Percentiles rank a stretch among this genome's conserved stretches.
Evolutionary conservation across 169 alveolate genomes (phyloP).

Genomic region (Perkinsus olseni): DNA sequence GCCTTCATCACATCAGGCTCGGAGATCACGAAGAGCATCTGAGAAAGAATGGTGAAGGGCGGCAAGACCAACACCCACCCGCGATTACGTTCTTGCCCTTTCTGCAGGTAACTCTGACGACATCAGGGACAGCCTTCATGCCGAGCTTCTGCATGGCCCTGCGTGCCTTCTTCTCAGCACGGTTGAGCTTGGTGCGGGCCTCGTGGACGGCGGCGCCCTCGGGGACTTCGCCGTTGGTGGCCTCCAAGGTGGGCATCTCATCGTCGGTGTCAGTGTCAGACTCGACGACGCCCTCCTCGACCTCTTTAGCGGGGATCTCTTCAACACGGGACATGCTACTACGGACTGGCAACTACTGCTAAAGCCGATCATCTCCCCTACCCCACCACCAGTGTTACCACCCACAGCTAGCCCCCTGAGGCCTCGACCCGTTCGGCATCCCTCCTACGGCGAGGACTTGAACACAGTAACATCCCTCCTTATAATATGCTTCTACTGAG

Average conservation of each 20-base stretch:
- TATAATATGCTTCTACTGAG: too few species aligned
- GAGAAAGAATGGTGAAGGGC: background rate
- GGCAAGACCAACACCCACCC: background rate
- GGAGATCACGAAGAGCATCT: constrained; percentile 75
- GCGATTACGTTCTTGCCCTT: constrained; percentile 66
- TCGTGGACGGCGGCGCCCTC: background rate
- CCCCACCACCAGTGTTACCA: background rate
- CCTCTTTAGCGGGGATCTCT: constrained; percentile 2
- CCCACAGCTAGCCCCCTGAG: background rate
- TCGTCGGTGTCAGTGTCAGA: background rate
- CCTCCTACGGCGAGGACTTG: too few species aligned
- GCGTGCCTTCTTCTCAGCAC: constrained; percentile 89
- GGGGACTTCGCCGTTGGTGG: background rate
- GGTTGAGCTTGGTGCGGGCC: constrained; percentile 46
- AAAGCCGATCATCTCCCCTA: background rate
- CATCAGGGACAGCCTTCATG: constrained; percentile 79
- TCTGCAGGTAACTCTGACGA: constrained; percentile 80
- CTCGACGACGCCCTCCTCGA: background rate
- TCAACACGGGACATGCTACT: constrained; percentile 1
- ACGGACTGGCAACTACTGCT: background rate
- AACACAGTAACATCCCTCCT: too few species aligned
- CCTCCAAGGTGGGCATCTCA: constrained; percentile 3
- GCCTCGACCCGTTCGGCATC: too few species aligned
- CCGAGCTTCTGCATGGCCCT: constrained; percentile 85
- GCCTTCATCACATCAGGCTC: constrained; percentile 88